Percentiles rank a stretch among this genome's conserved stretches.
phyloP scores from a whole-genome alignment of 352 stramenopile genomes.

The Pythium biforme region DNA sequence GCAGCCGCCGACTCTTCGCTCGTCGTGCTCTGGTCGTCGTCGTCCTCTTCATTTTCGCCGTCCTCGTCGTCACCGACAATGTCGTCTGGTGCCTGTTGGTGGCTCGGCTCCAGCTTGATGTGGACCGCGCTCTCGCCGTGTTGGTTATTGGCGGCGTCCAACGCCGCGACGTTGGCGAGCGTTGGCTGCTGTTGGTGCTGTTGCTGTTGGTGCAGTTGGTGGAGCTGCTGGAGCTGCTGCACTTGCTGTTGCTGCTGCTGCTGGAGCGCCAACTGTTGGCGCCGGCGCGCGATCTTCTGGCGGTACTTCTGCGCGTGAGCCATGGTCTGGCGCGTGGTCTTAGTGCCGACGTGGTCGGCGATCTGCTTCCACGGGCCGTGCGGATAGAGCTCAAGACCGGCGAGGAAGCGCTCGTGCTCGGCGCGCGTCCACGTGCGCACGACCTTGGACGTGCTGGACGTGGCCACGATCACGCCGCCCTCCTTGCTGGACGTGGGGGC shows the following conservation, averaged over 20 bases:
- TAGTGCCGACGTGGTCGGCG: conserved; percentile 79
- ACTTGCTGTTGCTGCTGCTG: conserved; percentile 24
- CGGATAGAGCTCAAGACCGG: conserved; percentile 84
- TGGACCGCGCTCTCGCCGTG: background rate
- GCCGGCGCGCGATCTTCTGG: conserved; percentile 77
- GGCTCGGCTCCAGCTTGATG: conserved; percentile 8
- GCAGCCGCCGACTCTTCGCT: conserved; percentile 24
- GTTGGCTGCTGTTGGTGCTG: conserved; percentile 21
- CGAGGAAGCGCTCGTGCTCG: conserved; percentile 86
- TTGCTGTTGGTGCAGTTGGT: conserved; percentile 21
- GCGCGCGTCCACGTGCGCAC: conserved; percentile 83
- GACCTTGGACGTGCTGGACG: conserved; percentile 21
- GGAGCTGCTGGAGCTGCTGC: conserved; percentile 18
- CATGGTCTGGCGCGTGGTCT: conserved; percentile 93
- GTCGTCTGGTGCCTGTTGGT: background rate
- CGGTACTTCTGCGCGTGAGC: conserved; percentile 84
- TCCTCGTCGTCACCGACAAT: conserved; percentile 1
- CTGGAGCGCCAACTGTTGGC: conserved; percentile 34
- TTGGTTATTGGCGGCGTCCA: background rate
- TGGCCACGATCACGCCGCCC: conserved; percentile 39
- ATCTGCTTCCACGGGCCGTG: conserved; percentile 87
- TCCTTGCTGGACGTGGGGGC: conserved; percentile 82
- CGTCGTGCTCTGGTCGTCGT: conserved; percentile 21
- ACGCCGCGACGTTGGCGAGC: background rate
- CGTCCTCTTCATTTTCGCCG: conserved; percentile 13